Percentiles rank a stretch among this genome's conserved stretches.
phyloP scores from a whole-genome alignment of 2,329 filamentous ascomycete species.

The Periglandula ipomoeae region DNA sequence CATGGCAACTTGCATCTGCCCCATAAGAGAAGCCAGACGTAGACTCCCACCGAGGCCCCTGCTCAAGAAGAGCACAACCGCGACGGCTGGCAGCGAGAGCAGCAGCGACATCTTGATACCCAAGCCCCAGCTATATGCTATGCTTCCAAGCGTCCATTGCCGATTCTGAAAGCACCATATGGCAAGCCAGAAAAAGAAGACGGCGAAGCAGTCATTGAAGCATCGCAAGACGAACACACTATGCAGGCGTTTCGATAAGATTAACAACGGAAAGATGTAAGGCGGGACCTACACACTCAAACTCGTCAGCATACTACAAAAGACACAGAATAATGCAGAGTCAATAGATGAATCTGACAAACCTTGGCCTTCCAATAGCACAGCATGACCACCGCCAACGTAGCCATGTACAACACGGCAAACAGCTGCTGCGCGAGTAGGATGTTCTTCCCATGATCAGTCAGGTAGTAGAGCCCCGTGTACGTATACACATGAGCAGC shows the following conservation, averaged over 20 bases:
- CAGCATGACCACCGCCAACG: conserved; percentile 66
- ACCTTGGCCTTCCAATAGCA: conserved; percentile 73
- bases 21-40: conserved; percentile 60
- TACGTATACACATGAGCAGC: conserved; percentile 92
- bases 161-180: conserved; percentile 69
- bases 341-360: conserved; percentile 6
- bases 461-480: conserved; percentile 67
- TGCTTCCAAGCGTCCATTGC: conserved; percentile 62
- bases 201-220: conserved; percentile 93
- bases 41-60: conserved; percentile 58
- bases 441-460: conserved; percentile 67
- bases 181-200: conserved; percentile 73
- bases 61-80: conserved; percentile 64
- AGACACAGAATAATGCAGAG: background rate
- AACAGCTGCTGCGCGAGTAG: conserved; percentile 77
- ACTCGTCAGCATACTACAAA: background rate
- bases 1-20: conserved; percentile 64
- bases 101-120: conserved; percentile 95
- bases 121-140: conserved; percentile 68
- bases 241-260: conserved; percentile 85
- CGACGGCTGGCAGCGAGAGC: conserved; percentile 73
- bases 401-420: conserved; percentile 65
- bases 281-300: conserved; percentile 56
- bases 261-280: conserved; percentile 76
- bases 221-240: conserved; percentile 86